Conservation (phyloP, 495 filamentous ascomycete species). For the Penicillium bialowiezense region DNA sequence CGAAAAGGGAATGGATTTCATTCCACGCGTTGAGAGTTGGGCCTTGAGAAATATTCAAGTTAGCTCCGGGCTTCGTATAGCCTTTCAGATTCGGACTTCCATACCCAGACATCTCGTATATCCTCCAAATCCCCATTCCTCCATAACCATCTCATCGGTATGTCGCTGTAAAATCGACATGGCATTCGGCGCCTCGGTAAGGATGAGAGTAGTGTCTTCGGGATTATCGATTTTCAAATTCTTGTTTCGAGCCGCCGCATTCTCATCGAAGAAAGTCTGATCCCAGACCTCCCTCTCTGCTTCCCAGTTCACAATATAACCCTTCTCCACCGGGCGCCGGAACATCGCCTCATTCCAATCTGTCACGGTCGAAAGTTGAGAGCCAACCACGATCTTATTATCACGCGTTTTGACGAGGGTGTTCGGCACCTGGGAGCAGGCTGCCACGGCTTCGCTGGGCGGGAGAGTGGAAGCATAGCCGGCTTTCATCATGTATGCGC, state of each 20-base stretch:
- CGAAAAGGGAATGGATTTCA: constrained; percentile 64
- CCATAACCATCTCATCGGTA: constrained; percentile 94
- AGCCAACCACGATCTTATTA: constrained; percentile 71
- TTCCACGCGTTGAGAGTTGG: constrained; percentile 82
- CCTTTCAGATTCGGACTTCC: too few species aligned
- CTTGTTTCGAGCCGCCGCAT: constrained; percentile 49
- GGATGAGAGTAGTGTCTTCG: constrained; percentile 72
- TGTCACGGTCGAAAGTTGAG: constrained; percentile 70
- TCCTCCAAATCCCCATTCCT: constrained; percentile 92
- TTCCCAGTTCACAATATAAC: constrained; percentile 96
- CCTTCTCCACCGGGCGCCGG: constrained; percentile 89
- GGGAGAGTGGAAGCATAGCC: constrained; percentile 61
- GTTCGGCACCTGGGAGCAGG: constrained; percentile 77
- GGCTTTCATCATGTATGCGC: constrained; percentile 89
- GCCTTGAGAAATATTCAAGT: constrained; percentile 39
- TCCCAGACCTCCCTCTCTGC: constrained; percentile 96
- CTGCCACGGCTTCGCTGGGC: constrained; percentile 40
- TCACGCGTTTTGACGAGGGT: constrained; percentile 81
- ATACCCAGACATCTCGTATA: constrained; percentile 70
- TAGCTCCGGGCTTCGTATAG: too few species aligned
- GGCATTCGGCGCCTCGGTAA: constrained; percentile 90
- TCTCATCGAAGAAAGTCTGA: constrained; percentile 76
- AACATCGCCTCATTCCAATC: constrained; percentile 91
- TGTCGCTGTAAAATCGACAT: constrained; percentile 77
- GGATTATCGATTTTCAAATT: constrained; percentile 46